Evolutionary conservation across 768 basidiomycete species (phyloP).

Genomic region (Suillus fuscotomentosus): DNA sequence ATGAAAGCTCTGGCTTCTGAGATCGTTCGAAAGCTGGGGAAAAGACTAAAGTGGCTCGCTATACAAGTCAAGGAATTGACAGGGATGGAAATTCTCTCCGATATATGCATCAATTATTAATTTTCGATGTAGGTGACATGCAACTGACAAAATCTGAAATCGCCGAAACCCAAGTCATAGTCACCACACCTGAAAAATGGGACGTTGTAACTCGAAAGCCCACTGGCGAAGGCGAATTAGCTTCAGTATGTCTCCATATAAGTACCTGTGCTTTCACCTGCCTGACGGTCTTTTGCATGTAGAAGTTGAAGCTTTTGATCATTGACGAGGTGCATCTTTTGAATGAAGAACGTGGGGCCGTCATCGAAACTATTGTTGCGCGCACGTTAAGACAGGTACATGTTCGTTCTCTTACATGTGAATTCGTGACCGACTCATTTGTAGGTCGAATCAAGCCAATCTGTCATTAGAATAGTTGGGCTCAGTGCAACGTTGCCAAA

Average conservation of each 20-base stretch:
- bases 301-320: slow-evolving; percentile 93
- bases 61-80: slow-evolving; percentile 90
- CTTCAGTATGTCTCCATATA: slow-evolving; percentile 57
- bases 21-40: slow-evolving; percentile 90
- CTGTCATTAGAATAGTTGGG: slow-evolving; percentile 93
- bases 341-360: slow-evolving; percentile 97
- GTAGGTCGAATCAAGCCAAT: slow-evolving; percentile 95
- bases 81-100: slow-evolving; percentile 41
- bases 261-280: not conserved
- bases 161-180: slow-evolving; percentile 93
- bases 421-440: not conserved
- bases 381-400: slow-evolving; percentile 84
- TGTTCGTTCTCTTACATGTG: not conserved
- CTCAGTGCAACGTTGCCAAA: slow-evolving; percentile 96
- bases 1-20: slow-evolving; percentile 99
- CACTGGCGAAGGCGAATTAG: slow-evolving; percentile 95
- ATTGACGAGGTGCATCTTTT: slow-evolving; percentile 97
- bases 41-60: slow-evolving; percentile 83
- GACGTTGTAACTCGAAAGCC: slow-evolving; percentile 98
- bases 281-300: slow-evolving; percentile 5
- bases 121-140: slow-evolving; percentile 70
- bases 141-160: slow-evolving; percentile 94
- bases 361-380: slow-evolving; percentile 97
- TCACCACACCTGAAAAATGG: slow-evolving; percentile 99
- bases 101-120: not conserved